Conservation (phyloP, 306 rosid species). For the Mimosa bimucronata region DNA sequence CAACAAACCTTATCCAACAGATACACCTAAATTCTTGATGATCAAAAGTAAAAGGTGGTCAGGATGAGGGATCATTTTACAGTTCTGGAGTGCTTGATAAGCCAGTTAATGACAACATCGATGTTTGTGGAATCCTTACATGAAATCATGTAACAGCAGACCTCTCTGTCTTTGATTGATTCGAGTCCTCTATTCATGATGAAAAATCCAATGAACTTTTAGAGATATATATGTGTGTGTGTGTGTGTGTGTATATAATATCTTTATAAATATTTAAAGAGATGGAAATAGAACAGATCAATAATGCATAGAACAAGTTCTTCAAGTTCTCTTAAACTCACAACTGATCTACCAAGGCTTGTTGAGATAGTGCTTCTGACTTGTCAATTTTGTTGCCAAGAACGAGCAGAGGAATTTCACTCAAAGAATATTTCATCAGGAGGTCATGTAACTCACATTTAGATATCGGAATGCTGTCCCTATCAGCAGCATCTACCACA, state of each 20-base stretch:
- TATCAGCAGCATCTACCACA: conserved; percentile 92
- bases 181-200: conserved; percentile 55
- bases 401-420: conserved; percentile 61
- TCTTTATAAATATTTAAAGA: too few species aligned
- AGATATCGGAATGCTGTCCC: conserved; percentile 89
- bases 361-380: conserved; percentile 70
- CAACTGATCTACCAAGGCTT: conserved; percentile 64
- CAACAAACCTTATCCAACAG: conserved; percentile 31
- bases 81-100: conserved; percentile 72
- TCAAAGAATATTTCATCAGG: conserved; percentile 73
- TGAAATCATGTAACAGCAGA: conserved; percentile 70
- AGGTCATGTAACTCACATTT: conserved; percentile 87
- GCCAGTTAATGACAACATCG: conserved; percentile 71
- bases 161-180: conserved; percentile 58
- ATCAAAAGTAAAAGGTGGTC: neutral
- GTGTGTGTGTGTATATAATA: too few species aligned
- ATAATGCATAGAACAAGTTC: neutral
- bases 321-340: conserved; percentile 41
- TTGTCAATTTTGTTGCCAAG: conserved; percentile 78
- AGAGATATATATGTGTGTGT: neutral
- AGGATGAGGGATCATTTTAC: conserved; percentile 40
- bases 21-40: conserved; percentile 13
- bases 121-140: conserved; percentile 77
- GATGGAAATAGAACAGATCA: neutral
- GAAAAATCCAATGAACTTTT: conserved; percentile 18